Evolutionary conservation across 352 stramenopile genomes (phyloP), one percentile per base, ranked within the genome.

Genomic region (Phytophthora pini): DNA sequence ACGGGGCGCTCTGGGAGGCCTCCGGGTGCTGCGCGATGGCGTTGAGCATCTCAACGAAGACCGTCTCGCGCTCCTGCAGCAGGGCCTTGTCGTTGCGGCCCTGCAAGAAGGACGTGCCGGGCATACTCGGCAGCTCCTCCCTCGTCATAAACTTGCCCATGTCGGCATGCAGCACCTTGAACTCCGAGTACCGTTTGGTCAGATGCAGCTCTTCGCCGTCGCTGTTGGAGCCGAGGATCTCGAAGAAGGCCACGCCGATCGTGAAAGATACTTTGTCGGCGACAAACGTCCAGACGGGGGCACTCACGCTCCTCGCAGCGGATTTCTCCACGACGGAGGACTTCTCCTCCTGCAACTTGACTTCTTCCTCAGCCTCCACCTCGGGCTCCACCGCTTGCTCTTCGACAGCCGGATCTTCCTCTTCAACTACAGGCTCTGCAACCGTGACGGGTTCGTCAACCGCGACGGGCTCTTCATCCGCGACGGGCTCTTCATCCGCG

Each of bases 141-240:
- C 70, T 61, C 45, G 66, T 69, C 82, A 90, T 89, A 64, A 89
- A 36, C 31, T 77, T 82, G 31, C 71, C 59, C 56, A 91, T 72
- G 34, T 89, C 64, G 15, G 70, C 50, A 56, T 90, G 77, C 20
- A 93, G 70, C 26, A 68, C 46, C 70, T 90, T 91, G 67, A 93
- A 93, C 48, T 93, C 82, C 38, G 84, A 91, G 72, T 86, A 93
- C 44, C 84, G 79, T 68, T 93, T 93, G 44, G 74, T 70, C 32
- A 90, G 48, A 56, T 72, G 63, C 26, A 79, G 38, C 9, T 80
- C 66, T 39, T 77, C 71, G 15, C 80, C 77, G 26, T 80, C 51
- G 20, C 44, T 48, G 61, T 76, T 77, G 15, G 49, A 77, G 32
- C 71, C 76, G 27, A 63, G 60, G 59, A 84, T 80, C 66, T 79